Conservation (phyloP, 345 rosid genomes). For the Corchorus capsularis region DNA sequence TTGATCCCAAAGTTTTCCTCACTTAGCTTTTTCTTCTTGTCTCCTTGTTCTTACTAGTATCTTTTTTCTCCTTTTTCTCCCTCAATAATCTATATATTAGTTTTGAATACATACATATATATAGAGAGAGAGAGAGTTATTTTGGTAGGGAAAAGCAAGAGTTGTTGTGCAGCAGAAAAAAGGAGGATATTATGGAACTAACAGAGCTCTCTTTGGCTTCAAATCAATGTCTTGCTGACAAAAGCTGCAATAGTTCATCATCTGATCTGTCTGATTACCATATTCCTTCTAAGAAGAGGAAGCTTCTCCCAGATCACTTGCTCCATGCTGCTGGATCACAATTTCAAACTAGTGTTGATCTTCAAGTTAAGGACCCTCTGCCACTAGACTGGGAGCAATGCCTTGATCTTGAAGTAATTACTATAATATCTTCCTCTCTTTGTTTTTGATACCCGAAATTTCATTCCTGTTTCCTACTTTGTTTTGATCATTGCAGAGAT, state of each 20-base stretch:
- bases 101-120: neutral
- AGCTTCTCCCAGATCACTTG: slow-evolving; percentile 24
- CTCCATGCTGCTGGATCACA: slow-evolving; percentile 10
- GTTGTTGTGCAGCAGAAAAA: neutral
- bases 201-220: slow-evolving; percentile 52
- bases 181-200: slow-evolving; percentile 32
- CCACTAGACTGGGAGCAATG: slow-evolving; percentile 61
- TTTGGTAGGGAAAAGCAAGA: neutral
- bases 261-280: slow-evolving; percentile 35
- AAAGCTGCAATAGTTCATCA: slow-evolving; percentile 28
- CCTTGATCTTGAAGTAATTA: slow-evolving; percentile 47
- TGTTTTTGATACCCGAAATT: neutral
- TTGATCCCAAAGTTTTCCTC: slow-evolving; percentile 1
- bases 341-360: slow-evolving; percentile 41
- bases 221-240: slow-evolving; percentile 10
- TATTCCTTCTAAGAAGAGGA: slow-evolving; percentile 42
- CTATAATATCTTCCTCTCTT: slow-evolving; percentile 12
- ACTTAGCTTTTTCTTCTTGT: neutral
- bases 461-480: neutral
- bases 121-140: neutral
- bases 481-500: neutral
- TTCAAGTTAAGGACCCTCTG: slow-evolving; percentile 41
- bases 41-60: neutral
- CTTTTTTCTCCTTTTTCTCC: neutral
- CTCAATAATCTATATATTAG: neutral